Base-by-base conservation (phyloP, 371 early-diverging fungal species). In the Massospora cicadina region DNA sequence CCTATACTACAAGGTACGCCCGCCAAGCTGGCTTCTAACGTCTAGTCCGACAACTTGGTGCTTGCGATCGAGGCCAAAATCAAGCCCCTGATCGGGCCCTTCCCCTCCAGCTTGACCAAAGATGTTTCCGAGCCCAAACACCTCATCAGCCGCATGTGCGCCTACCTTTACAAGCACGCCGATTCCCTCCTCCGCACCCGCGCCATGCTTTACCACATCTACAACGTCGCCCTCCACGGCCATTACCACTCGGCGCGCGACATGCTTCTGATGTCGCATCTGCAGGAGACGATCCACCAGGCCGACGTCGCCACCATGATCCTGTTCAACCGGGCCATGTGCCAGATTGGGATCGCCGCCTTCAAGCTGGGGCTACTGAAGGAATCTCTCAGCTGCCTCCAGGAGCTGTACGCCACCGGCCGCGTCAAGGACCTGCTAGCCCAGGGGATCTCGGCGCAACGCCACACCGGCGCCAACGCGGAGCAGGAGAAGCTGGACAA, bases 121-220 rank as follows among this genome's bases (percentile, higher is more conserved):
- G 68, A 77, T 29, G 71, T 64, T 32, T 54, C 75, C 56, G 83
- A 85, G 53, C 77, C 84, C 30, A 72, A 75, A 54, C 80, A 74
- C 26, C 75, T 89, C 63, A 83, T 94, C 68, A 82, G 86, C 66
- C 68, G 77, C 27, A 82, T 96, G 68, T 94, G 95, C 78, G 79
- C 84, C 55, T 81, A 80, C 70, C 79, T 96, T 58, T 97, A 97
- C 80, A 85, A 88, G 73, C 85, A 95, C 65, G 77, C 73, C 60
- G 79, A 78, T 43, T 87, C 92, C 61, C 82, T 91, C 33, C 81
- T 88, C 73, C 90, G 97, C 66, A 89, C 93, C 2, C 89, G 96
- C 63, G 93, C 97, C 59, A 89, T 96, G 79, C 86, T 98, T 64
- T 93, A 90, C 80, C 97, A 98, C 71, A 90, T 96, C 68, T 97